Conservation (phyloP, 345 rosid genomes). For the Murraya paniculata region DNA sequence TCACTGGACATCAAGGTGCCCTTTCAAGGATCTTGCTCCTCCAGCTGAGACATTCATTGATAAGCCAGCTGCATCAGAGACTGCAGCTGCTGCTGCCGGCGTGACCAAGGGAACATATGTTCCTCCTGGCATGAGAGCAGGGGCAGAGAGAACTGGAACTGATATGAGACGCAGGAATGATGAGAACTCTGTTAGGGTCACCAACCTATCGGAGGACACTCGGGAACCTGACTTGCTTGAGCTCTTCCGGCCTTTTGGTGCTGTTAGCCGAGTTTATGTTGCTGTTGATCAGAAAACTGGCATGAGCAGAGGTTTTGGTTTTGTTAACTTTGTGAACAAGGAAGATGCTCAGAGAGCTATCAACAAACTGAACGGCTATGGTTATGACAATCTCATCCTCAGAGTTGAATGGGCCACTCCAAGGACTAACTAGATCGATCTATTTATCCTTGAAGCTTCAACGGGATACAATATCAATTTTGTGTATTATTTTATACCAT, state of each 20-base stretch:
- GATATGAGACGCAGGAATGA: conserved; percentile 93
- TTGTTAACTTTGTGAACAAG: conserved; percentile 78
- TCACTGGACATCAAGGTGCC: conserved; percentile 91
- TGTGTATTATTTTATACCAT: background rate
- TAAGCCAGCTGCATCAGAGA: conserved; percentile 55
- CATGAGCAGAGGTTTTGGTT: conserved; percentile 88
- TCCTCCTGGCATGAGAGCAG: conserved; percentile 75
- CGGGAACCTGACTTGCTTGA: conserved; percentile 77
- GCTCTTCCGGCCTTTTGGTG: conserved; percentile 81
- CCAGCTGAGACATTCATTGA: conserved; percentile 52
- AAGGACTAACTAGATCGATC: conserved; percentile 51
- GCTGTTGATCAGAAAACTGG: conserved; percentile 90
- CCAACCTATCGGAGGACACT: conserved; percentile 87
- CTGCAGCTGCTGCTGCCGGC: conserved; percentile 41
- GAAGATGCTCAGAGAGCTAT: conserved; percentile 91
- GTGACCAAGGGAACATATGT: conserved; percentile 59
- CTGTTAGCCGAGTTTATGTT: conserved; percentile 78
- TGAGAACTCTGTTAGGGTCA: conserved; percentile 86
- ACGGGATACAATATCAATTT: background rate
- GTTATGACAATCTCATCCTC: conserved; percentile 90
- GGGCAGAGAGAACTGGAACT: conserved; percentile 70
- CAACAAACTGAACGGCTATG: conserved; percentile 86
- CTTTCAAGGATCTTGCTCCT: conserved; percentile 81
- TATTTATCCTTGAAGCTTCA: background rate
- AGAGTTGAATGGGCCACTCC: conserved; percentile 94